Base-by-base conservation (phyloP, 495 filamentous ascomycete genomes). In the Lentithecium fluviatile region DNA sequence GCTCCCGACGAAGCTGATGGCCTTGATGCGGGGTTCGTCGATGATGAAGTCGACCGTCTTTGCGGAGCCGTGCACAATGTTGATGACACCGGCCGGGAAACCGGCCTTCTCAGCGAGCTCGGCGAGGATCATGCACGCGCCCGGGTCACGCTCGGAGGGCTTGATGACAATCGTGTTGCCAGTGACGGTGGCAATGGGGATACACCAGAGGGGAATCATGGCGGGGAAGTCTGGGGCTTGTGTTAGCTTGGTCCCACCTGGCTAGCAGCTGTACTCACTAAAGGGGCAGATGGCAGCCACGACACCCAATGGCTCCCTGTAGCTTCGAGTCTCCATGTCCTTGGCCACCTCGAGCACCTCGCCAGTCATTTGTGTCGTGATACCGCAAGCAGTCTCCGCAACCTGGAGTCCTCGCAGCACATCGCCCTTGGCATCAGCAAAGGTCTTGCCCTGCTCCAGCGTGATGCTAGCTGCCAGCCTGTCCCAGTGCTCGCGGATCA, bases 161-260 rank as follows among this genome's bases (percentile, higher is more conserved):
- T 99, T 99, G 57, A 99, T 75, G 67, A 99, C 84, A 60, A 97
- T 76, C 25, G 89, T 94, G 78, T 99, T 99, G 49, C 94, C 95
- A 11, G 90, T 95, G 2, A 95, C 83, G 12, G 91, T 96, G 40
- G 94, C 95, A 70, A 97, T 85, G 19, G 94, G 95, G 55, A 97
- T 95, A 53, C 83, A 95, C 94, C 94, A 99, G 8, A 99, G 80
- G 19, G 94, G 94, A 75, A 99, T 99, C 94, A 99, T 99, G 64
- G 94, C 94, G 42, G 94, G 94, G 79, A 99, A 99, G 79, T 98
- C 90, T 95, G 65, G 17, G n/a, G 11, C 1, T 21, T 11, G 2
- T 24, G 45, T 65, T 54, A 60, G 61, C 46, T 2, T 17, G 6
- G 2, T n/a, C 12, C 15, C 38, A 45, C n/a, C 10, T 42, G 29